These are phyloP conservation scores for Alternaria brassicae DNA, from an alignment of 2,329 filamentous ascomycete species.

Conservation along the genomic window DNA sequence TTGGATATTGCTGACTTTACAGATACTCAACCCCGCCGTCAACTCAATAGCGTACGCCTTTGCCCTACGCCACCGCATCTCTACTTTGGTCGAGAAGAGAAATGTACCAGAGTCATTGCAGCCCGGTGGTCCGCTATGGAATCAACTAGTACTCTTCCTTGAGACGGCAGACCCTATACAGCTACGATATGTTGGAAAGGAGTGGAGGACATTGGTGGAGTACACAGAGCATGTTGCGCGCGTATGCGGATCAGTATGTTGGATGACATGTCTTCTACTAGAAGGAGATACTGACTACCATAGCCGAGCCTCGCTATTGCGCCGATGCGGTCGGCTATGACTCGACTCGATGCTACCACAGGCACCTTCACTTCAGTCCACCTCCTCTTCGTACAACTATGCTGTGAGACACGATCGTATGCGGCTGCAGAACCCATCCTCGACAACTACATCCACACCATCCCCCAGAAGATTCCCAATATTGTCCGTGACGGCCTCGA, in stretches of 20 bases:
- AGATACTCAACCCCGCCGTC: constrained; percentile 62
- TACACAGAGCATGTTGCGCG: constrained; percentile 45
- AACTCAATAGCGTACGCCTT: constrained; percentile 68
- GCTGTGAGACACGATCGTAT: constrained; percentile 62
- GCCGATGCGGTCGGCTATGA: constrained; percentile 61
- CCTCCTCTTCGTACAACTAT: constrained; percentile 64
- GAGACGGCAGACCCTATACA: constrained; percentile 61
- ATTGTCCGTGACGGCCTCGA: constrained; percentile 44
- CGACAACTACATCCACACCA: constrained; percentile 70
- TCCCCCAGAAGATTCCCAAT: constrained; percentile 57
- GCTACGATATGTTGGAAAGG: constrained; percentile 60
- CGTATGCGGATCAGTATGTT: constrained; percentile 41
- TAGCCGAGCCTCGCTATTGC: constrained; percentile 49
- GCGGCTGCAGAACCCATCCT: constrained; percentile 66
- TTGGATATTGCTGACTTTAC: constrained; percentile 13
- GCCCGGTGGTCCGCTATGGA: constrained; percentile 59
- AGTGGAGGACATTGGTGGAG: constrained; percentile 57
- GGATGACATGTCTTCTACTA: neutral
- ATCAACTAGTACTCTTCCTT: constrained; percentile 57
- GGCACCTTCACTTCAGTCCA: constrained; percentile 72
- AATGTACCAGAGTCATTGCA: constrained; percentile 50
- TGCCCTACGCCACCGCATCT: constrained; percentile 60
- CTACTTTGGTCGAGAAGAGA: constrained; percentile 47
- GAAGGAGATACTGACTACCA: constrained; percentile 5
- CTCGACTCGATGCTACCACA: constrained; percentile 70